A percentile compares a stretch with the other conserved stretches of the same genome.
Conservation (phyloP, 805 yeast species). For the Lipomyces starkeyi region DNA sequence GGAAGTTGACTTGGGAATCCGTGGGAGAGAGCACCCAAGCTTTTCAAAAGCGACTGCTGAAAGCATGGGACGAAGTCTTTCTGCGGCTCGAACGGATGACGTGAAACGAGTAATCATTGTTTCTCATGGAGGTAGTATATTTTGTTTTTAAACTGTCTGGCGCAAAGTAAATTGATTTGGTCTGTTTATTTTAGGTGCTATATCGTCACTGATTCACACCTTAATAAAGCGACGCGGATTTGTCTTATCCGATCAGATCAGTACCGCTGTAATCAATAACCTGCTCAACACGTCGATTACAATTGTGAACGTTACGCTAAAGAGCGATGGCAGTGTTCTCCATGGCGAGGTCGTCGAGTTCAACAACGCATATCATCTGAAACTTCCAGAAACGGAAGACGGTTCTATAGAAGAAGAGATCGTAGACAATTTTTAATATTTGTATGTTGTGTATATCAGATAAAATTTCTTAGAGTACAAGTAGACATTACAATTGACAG, state of each 20-base stretch:
- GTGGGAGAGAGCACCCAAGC: slow-evolving; percentile 24
- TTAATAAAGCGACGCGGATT: slow-evolving; percentile 23
- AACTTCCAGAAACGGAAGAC: not conserved
- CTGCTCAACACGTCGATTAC: slow-evolving; percentile 31
- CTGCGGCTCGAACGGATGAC: slow-evolving; percentile 18
- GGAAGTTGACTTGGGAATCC: slow-evolving; percentile 19
- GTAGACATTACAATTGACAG: no score
- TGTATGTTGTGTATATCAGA: no score
- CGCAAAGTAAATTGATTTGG: not conserved
- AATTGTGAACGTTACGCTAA: slow-evolving; percentile 21
- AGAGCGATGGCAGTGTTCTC: slow-evolving; percentile 13
- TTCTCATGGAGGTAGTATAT: slow-evolving; percentile 31
- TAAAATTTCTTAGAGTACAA: not conserved
- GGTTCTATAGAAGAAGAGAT: slow-evolving; percentile 28
- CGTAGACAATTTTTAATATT: slow-evolving; percentile 22
- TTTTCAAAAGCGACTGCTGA: slow-evolving; percentile 15
- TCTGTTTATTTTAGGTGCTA: slow-evolving; percentile 17
- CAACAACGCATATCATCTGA: slow-evolving; percentile 28
- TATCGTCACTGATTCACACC: slow-evolving; percentile 25
- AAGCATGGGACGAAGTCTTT: slow-evolving; percentile 29
- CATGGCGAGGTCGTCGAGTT: slow-evolving; percentile 31
- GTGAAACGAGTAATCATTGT: slow-evolving; percentile 25
- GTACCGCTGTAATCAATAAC: slow-evolving; percentile 16
- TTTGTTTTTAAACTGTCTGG: not conserved
- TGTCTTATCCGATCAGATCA: slow-evolving; percentile 18